Conservation (phyloP, 805 yeast genomes). For the Wickerhamiella occidentalis region DNA sequence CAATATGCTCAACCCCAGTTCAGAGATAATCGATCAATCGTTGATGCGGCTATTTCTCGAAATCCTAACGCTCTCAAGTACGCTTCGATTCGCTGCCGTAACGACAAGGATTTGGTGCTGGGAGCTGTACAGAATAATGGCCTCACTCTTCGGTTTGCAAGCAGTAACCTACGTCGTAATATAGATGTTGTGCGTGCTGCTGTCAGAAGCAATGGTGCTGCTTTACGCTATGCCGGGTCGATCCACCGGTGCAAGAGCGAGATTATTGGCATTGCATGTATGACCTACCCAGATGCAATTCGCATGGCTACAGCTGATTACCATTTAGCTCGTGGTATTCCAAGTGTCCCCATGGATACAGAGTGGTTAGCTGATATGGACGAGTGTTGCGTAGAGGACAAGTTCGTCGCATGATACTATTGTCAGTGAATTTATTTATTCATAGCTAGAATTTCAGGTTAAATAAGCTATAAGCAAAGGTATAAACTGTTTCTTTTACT, state of each 20-base stretch:
- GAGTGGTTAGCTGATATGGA: slow-evolving; percentile 1
- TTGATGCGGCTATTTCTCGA: background rate
- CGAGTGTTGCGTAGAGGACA: background rate
- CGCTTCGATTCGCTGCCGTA: slow-evolving; percentile 1
- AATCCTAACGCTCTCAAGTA: background rate
- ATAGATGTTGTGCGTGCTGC: slow-evolving; percentile 1
- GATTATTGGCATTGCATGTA: background rate
- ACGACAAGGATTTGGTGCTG: background rate
- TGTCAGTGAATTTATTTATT: background rate
- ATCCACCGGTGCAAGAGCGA: background rate
- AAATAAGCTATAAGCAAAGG: no score
- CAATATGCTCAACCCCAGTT: background rate
- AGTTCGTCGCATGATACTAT: background rate
- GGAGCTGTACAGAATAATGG: background rate
- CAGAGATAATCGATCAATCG: background rate
- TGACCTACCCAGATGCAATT: background rate
- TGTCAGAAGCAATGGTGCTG: background rate
- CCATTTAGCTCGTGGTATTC: background rate
- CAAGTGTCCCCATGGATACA: background rate
- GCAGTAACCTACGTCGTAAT: background rate
- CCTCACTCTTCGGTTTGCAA: background rate
- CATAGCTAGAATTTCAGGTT: no score
- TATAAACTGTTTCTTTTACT: no score
- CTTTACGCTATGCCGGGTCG: background rate
- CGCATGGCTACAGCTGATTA: background rate